Conservation (phyloP, 2,329 filamentous ascomycete species). For the Fusarium virguliforme region DNA sequence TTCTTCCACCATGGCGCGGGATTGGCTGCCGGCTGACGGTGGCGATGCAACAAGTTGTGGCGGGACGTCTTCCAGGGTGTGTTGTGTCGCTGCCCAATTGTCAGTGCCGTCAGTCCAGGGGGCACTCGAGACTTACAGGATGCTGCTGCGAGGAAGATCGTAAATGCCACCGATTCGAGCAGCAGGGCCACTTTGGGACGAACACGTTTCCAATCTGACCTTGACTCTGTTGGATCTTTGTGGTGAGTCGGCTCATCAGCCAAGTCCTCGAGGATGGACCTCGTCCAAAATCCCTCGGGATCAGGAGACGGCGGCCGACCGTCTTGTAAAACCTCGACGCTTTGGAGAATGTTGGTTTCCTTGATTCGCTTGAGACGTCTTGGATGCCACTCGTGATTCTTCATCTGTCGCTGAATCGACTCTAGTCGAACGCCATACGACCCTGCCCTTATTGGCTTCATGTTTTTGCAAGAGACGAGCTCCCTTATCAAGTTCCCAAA, state of each 20-base stretch:
- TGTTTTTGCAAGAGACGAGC: slow-evolving; percentile 40
- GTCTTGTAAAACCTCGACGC: slow-evolving; percentile 22
- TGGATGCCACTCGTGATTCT: slow-evolving; percentile 19
- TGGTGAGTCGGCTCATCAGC: slow-evolving; percentile 17
- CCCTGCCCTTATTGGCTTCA: slow-evolving; percentile 11
- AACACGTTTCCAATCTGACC: slow-evolving; percentile 17
- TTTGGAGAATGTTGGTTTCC: slow-evolving; percentile 11
- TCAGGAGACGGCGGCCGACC: slow-evolving; percentile 26
- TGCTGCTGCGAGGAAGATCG: slow-evolving; percentile 34
- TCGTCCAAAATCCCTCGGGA: slow-evolving; percentile 17
- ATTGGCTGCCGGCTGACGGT: slow-evolving; percentile 31
- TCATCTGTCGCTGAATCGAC: slow-evolving; percentile 36
- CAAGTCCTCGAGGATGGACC: slow-evolving; percentile 36
- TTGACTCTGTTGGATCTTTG: not conserved
- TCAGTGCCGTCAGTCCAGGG: not conserved
- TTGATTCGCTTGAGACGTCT: not conserved
- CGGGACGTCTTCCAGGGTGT: slow-evolving; percentile 31
- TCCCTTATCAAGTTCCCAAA: slow-evolving; percentile 47
- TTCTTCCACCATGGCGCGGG: slow-evolving; percentile 38
- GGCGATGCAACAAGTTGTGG: slow-evolving; percentile 19
- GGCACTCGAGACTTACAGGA: slow-evolving; percentile 30
- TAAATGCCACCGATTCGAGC: slow-evolving; percentile 47
- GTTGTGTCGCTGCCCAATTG: slow-evolving; percentile 39
- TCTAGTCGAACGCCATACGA: slow-evolving; percentile 36
- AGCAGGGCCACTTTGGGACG: slow-evolving; percentile 38